Evolutionary conservation across 345 rosid species (phyloP).

Genomic region (Salix purpurea): DNA sequence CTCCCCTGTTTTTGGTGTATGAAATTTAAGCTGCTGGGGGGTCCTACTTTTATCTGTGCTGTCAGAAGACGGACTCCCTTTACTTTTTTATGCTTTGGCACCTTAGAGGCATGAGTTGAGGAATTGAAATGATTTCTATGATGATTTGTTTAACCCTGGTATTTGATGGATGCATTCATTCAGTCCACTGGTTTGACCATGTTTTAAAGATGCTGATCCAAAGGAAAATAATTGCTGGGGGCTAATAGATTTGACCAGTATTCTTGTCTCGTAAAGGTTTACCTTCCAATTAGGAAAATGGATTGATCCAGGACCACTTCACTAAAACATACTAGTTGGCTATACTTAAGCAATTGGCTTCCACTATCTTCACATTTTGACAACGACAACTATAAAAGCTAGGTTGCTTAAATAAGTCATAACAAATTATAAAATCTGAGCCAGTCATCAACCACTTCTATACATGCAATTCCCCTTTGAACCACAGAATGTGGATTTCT

Average conservation of each 20-base stretch:
- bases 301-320: conserved; percentile 12
- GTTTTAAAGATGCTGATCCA: neutral
- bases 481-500: neutral
- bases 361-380: conserved; percentile 5
- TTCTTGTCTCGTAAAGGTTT: conserved; percentile 2
- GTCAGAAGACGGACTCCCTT: no score
- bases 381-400: neutral
- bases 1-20: neutral
- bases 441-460: neutral
- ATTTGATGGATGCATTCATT: neutral
- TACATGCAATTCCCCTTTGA: neutral
- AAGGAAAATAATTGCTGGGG: neutral
- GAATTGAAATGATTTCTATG: no score
- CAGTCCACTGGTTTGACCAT: neutral
- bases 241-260: neutral
- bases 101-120: neutral
- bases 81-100: neutral
- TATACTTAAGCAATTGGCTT: neutral
- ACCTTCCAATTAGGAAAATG: neutral
- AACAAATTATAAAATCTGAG: neutral
- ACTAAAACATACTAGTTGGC: neutral
- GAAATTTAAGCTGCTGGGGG: neutral
- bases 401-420: neutral
- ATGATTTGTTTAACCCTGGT: neutral
- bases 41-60: no score